Evolutionary conservation across 164 flowering plant species (phyloP).

Genomic region (Piper longum): DNA sequence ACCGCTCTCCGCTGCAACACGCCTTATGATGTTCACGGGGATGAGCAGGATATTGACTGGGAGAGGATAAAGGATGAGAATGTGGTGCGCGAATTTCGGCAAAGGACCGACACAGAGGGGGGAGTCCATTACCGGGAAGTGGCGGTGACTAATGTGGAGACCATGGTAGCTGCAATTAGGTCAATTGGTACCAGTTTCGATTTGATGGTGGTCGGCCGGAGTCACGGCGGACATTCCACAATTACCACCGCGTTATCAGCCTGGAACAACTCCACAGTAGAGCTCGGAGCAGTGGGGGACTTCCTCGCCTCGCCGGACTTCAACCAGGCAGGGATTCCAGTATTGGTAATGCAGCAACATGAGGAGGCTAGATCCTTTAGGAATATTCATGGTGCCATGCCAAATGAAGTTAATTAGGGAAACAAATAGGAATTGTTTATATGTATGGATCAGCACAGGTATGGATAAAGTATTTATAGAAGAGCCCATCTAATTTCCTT

Average conservation of each 20-base stretch:
- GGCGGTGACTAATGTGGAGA: not conserved
- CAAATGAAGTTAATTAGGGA: not conserved
- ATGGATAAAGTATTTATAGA: too few relatives aligned
- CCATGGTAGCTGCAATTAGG: not conserved
- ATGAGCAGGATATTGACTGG: conserved; percentile 1
- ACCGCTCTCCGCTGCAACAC: conserved; percentile 12
- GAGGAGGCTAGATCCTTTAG: not conserved
- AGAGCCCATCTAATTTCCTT: too few relatives aligned
- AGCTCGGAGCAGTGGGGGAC: conserved; percentile 5
- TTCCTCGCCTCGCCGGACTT: conserved; percentile 3
- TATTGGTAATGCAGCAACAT: conserved; percentile 4
- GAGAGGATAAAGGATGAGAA: not conserved
- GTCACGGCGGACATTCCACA: not conserved
- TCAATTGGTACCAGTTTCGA: conserved; percentile 1
- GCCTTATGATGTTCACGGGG: conserved; percentile 10
- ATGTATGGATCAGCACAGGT: too few relatives aligned
- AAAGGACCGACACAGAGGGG: not conserved
- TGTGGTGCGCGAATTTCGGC: not conserved
- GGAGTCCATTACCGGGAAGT: not conserved
- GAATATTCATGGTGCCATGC: not conserved
- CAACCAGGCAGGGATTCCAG: not conserved
- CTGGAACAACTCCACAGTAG: conserved; percentile 3
- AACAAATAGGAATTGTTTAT: too few relatives aligned
- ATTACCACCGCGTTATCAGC: not conserved
- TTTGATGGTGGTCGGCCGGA: not conserved